phyloP scores from a whole-genome alignment of 768 basidiomycete genomes.

The Phaeotremella fagi region DNA sequence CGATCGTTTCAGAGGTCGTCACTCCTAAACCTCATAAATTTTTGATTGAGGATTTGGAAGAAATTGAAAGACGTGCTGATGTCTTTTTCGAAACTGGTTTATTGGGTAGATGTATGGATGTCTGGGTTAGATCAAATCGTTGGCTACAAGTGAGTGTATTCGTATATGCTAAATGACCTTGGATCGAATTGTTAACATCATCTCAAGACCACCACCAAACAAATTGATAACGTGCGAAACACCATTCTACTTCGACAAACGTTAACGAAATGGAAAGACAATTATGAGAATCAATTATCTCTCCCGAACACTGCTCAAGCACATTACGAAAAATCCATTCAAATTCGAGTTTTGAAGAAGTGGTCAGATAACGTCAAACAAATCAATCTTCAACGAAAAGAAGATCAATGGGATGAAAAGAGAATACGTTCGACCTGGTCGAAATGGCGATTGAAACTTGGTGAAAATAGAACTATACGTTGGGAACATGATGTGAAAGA shows the following conservation, averaged over 20 bases:
- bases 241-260: conserved; percentile 36
- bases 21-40: not conserved
- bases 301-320: conserved; percentile 17
- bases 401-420: conserved; percentile 9
- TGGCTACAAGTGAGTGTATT: conserved; percentile 27
- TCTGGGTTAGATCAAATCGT: conserved; percentile 30
- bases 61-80: conserved; percentile 23
- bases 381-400: conserved; percentile 2
- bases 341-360: not conserved
- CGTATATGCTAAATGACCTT: not conserved
- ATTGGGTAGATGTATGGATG: conserved; percentile 39
- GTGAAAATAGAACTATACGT: conserved; percentile 10
- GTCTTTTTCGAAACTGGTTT: conserved; percentile 33
- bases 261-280: conserved; percentile 22
- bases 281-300: conserved; percentile 11
- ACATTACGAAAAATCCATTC: not conserved
- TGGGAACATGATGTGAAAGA: conserved; percentile 29
- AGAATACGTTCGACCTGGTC: conserved; percentile 3
- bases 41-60: not conserved
- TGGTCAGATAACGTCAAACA: not conserved
- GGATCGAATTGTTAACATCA: too few species aligned
- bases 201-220: conserved; percentile 14
- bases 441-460: conserved; percentile 15
- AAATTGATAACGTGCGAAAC: conserved; percentile 17
- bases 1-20: not conserved